These are phyloP conservation scores for Akebia trifoliata DNA, from an alignment of 164 flowering plant genomes.

Conservation along the genomic window DNA sequence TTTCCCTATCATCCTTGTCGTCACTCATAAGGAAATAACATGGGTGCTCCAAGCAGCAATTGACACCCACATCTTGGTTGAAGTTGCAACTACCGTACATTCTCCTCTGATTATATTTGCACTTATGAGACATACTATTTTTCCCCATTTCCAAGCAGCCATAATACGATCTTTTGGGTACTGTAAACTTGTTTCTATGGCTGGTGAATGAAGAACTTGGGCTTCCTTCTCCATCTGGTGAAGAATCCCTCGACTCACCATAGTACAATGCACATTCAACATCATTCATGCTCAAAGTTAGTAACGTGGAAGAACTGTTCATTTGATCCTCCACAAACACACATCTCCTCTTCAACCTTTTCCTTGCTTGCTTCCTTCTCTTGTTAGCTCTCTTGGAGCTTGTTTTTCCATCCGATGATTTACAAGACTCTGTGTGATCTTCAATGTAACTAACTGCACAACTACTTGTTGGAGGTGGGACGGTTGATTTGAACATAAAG, in stretches of 20 bases:
- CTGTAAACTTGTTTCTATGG: conserved; percentile 1
- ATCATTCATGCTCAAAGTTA: conserved; percentile 20
- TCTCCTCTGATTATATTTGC: conserved; percentile 4
- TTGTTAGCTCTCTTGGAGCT: conserved; percentile 20
- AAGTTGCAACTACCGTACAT: neutral
- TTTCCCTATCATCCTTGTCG: conserved; percentile 10
- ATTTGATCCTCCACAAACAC: conserved; percentile 18
- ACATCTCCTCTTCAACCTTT: conserved; percentile 34
- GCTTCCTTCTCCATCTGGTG: conserved; percentile 9
- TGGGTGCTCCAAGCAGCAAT: conserved; percentile 22
- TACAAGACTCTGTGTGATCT: neutral
- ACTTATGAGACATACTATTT: neutral
- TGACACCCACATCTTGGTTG: conserved; percentile 2
- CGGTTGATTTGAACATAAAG: conserved; percentile 40
- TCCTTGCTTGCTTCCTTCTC: conserved; percentile 20
- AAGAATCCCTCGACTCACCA: conserved; percentile 8
- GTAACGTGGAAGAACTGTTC: neutral
- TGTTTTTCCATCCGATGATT: conserved; percentile 15
- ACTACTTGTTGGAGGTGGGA: conserved; percentile 1
- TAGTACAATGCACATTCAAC: conserved; percentile 24
- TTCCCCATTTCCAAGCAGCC: neutral
- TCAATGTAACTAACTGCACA: neutral
- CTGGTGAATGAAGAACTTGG: conserved; percentile 1
- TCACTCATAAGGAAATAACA: conserved; percentile 21
- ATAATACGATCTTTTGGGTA: neutral